These are phyloP conservation scores for Fusarium vanettenii DNA, from an alignment of 2,329 filamentous ascomycete species.

Conservation along the genomic window DNA sequence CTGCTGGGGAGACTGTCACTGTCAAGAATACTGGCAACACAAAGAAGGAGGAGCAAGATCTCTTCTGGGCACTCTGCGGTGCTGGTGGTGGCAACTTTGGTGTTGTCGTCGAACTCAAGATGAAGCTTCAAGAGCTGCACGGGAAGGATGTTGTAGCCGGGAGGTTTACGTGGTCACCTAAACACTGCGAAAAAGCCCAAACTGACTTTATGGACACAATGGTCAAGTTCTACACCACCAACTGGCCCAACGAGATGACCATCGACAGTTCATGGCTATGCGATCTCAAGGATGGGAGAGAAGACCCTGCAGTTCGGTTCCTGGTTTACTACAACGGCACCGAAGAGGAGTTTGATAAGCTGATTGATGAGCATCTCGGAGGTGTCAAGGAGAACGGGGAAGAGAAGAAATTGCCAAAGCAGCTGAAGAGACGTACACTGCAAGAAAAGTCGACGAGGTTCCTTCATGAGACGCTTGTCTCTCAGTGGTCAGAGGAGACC, in stretches of 20 bases:
- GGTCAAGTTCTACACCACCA: conserved; percentile 39
- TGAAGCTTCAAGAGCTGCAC: conserved; percentile 34
- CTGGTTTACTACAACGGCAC: conserved; percentile 27
- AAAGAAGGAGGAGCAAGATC: conserved; percentile 12
- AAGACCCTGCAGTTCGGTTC: conserved; percentile 17
- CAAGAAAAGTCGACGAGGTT: not conserved
- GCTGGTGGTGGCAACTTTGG: conserved; percentile 56
- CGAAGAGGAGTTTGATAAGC: not conserved
- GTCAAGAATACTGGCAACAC: conserved; percentile 21
- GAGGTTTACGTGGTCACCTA: conserved; percentile 37
- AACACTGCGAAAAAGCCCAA: not conserved
- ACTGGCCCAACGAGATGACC: conserved; percentile 44
- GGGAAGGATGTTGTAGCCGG: conserved; percentile 37
- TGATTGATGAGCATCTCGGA: conserved; percentile 6
- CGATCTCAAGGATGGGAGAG: conserved; percentile 5
- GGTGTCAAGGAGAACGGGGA: not conserved
- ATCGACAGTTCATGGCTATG: conserved; percentile 42
- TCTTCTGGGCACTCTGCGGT: conserved; percentile 56
- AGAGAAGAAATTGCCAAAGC: not conserved
- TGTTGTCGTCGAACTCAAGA: conserved; percentile 48
- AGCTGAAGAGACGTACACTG: conserved; percentile 38
- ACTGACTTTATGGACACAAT: conserved; percentile 30
- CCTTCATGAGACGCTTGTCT: not conserved
- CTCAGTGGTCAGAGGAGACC: conserved; percentile 11
- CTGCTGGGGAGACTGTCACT: not conserved